These are phyloP conservation scores for Colletotrichum cuscutae DNA, from an alignment of 2,329 filamentous ascomycete species.

Conservation along the genomic window DNA sequence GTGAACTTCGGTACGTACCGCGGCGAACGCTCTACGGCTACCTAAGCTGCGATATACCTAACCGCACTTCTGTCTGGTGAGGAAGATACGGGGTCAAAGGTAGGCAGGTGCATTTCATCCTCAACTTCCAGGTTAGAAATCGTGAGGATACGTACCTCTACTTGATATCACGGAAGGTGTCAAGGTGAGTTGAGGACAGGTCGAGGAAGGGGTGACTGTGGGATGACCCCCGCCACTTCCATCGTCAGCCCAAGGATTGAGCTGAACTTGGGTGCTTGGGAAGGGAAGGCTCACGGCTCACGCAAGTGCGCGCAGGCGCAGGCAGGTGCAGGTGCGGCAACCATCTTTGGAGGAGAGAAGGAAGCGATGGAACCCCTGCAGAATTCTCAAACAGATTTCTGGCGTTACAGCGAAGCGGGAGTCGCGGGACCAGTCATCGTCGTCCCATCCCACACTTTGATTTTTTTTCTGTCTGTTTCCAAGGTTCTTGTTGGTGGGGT, in stretches of 20 bases:
- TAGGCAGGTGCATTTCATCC: not conserved
- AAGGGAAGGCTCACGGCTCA: not conserved
- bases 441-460: slow-evolving; percentile 25
- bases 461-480: not conserved
- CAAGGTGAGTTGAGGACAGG: not conserved
- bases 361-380: slow-evolving; percentile 37
- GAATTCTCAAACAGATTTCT: slow-evolving; percentile 38
- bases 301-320: not conserved
- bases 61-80: too few species aligned
- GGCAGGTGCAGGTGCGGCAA: slow-evolving; percentile 5
- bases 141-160: not conserved
- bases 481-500: not conserved
- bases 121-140: not conserved
- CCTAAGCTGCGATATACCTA: not conserved
- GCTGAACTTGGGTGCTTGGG: too few species aligned
- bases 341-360: slow-evolving; percentile 14
- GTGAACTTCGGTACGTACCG: not conserved
- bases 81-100: too few species aligned
- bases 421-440: slow-evolving; percentile 26
- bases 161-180: not conserved
- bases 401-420: slow-evolving; percentile 28
- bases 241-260: not conserved
- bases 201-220: not conserved
- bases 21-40: not conserved
- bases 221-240: slow-evolving; percentile 13